These are phyloP conservation scores for Phytophthora cactorum DNA, from an alignment of 352 stramenopile genomes.

Conservation along the genomic window DNA sequence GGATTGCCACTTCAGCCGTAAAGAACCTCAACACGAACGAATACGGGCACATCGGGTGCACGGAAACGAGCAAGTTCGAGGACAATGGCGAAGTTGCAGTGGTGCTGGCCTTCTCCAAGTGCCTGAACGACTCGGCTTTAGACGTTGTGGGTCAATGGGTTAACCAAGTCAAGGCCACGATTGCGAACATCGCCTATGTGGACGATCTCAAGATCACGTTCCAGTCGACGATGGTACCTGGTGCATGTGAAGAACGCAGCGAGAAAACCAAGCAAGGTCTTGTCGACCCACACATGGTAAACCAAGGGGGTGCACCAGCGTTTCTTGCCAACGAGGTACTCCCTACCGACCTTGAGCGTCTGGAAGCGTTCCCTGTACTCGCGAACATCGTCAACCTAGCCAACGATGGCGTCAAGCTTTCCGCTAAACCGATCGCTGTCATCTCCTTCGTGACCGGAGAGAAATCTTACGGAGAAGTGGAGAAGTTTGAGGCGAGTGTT, in stretches of 20 bases:
- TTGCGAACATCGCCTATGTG: constrained; percentile 3
- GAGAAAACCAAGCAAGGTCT: constrained; percentile 34
- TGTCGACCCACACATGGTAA: constrained; percentile 21
- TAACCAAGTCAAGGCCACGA: constrained; percentile 25
- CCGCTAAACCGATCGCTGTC: constrained; percentile 34
- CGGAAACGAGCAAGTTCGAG: constrained; percentile 15
- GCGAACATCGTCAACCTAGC: constrained; percentile 36
- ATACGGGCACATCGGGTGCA: constrained; percentile 23
- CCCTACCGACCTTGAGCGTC: constrained; percentile 33
- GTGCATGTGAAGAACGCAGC: constrained; percentile 39
- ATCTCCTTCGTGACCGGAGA: constrained; percentile 51
- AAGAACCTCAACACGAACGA: constrained; percentile 14
- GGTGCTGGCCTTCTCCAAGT: constrained; percentile 73
- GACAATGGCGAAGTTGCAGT: constrained; percentile 35
- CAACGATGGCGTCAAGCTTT: constrained; percentile 6
- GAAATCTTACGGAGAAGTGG: constrained; percentile 47
- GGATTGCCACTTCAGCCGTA: constrained; percentile 4
- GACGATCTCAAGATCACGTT: constrained; percentile 30
- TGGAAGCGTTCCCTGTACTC: constrained; percentile 45
- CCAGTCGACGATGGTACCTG: constrained; percentile 50
- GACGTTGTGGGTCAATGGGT: constrained; percentile 58
- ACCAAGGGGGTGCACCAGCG: constrained; percentile 10
- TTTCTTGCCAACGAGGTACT: constrained; percentile 26
- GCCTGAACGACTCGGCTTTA: constrained; percentile 50
- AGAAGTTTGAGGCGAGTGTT: constrained; percentile 29